Percentiles rank a stretch among this genome's conserved stretches.
These are phyloP conservation scores for Hevea brasiliensis DNA, from an alignment of 345 rosid genomes.

Conservation along the genomic window DNA sequence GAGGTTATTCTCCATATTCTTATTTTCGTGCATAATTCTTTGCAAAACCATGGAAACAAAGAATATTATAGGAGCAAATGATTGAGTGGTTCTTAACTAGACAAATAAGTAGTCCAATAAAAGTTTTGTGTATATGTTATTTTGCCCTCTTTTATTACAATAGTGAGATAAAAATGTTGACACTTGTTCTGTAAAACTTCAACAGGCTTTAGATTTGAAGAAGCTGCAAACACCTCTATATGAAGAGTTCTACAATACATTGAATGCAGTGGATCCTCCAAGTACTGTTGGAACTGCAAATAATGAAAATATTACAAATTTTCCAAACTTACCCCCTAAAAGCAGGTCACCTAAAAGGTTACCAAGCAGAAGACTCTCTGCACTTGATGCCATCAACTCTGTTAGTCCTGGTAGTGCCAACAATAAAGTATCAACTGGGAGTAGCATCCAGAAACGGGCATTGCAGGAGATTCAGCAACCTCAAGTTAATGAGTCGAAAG, in stretches of 20 bases:
- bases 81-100: background rate
- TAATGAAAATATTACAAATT: conserved; percentile 15
- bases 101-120: background rate
- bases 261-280: conserved; percentile 15
- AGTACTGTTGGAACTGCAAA: conserved; percentile 12
- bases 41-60: background rate
- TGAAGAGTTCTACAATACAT: conserved; percentile 29
- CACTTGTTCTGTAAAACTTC: background rate
- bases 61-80: background rate
- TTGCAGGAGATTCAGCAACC: conserved; percentile 60
- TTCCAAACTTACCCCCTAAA: conserved; percentile 35
- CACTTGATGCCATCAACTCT: conserved; percentile 18
- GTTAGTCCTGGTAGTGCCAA: conserved; percentile 23
- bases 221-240: conserved; percentile 37
- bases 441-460: conserved; percentile 34
- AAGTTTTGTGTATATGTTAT: background rate
- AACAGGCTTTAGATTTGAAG: conserved; percentile 44
- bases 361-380: conserved; percentile 76
- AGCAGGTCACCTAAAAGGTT: conserved; percentile 73
- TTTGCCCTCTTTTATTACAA: background rate
- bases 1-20: background rate
- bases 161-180: background rate
- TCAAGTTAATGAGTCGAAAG: conserved; percentile 47
- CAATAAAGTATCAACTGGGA: conserved; percentile 39
- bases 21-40: background rate